Base-by-base conservation (phyloP, 1,284 basidiomycete species). In the Malassezia caprae region DNA sequence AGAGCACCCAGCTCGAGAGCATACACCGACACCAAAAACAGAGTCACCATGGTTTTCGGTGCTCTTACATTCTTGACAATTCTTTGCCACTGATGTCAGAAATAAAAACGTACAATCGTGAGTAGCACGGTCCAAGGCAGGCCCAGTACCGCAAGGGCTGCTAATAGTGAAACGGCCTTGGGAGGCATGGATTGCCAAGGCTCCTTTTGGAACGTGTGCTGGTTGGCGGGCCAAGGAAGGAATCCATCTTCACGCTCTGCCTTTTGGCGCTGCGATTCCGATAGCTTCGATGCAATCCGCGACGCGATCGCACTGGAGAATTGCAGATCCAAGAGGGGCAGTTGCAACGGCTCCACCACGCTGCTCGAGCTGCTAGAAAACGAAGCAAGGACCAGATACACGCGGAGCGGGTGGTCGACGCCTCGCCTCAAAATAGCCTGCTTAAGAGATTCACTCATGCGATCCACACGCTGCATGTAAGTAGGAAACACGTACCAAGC, bases 141-240 rank as follows among this genome's bases (percentile, higher is more conserved):
- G n/a, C 8, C 23, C 17, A 52, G 15, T 4, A 57, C 44, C 13
- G 15, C 27, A 5, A 48, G 15, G 1, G 55, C 55, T n/a, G 34
- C 23, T 2, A 13, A 34, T 1, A 45, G 32, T 23, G 43, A 48
- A 26, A 52, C 31, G 8, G 17, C 12, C n/a, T 15, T 30, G n/a
- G 55, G 50, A 4, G 55, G 55, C 55, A 57, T 57, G 17, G 39
- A 41, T 26, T 46, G 49, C 55, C 55, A 57, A 23, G 55, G 55
- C 48, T 50, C 55, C 11, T 12, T 28, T 8, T 46, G 50, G 32
- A 57, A 57, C 31, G 50, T 57, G n/a, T 57, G 55, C 10, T 27
- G 12, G 37, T 43, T 26, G 11, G 23, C 17, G 2, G 49, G 55
- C 39, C 27, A 39, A 6, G 49, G 55, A 17, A 15, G 8, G 34